Evolutionary conservation across 345 rosid genomes (phyloP).

Genomic region (Linum trigynum): DNA sequence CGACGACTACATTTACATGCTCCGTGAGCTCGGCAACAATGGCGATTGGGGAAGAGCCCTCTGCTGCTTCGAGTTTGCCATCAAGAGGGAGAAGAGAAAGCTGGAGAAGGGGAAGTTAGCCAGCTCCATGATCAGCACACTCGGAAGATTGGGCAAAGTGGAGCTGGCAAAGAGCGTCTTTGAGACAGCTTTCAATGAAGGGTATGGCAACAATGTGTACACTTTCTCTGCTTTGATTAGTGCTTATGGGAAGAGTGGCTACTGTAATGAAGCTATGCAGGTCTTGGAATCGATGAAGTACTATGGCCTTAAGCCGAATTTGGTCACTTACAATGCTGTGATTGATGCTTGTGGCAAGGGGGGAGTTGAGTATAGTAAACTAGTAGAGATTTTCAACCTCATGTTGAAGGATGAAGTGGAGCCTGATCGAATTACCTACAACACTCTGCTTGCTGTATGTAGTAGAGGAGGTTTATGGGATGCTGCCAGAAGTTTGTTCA

Average conservation of each 20-base stretch:
- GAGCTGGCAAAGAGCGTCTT: constrained; percentile 59
- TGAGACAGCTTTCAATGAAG: constrained; percentile 57
- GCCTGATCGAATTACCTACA: constrained; percentile 78
- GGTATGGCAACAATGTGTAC: constrained; percentile 85
- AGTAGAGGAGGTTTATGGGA: constrained; percentile 85
- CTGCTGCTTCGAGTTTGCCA: constrained; percentile 58
- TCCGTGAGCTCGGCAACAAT: constrained; percentile 73
- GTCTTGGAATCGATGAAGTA: constrained; percentile 61
- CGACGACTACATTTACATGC: constrained; percentile 68
- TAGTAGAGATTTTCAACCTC: constrained; percentile 56
- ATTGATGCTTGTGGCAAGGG: constrained; percentile 92
- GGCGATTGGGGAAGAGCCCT: constrained; percentile 61
- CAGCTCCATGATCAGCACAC: constrained; percentile 66
- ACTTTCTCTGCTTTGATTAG: constrained; percentile 83
- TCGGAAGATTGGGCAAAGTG: constrained; percentile 79
- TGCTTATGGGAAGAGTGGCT: constrained; percentile 78
- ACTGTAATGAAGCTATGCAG: constrained; percentile 49
- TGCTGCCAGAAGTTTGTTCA: constrained; percentile 58
- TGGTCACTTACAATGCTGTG: constrained; percentile 86
- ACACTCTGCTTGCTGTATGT: constrained; percentile 78
- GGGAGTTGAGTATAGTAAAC: constrained; percentile 61
- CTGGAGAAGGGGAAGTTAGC: constrained; percentile 85
- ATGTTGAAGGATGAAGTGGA: constrained; percentile 68
- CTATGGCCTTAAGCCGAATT: constrained; percentile 67
- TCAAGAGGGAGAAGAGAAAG: constrained; percentile 55